Conservation (phyloP, 2,329 filamentous ascomycete genomes). For the Rhinocladiella similis region DNA sequence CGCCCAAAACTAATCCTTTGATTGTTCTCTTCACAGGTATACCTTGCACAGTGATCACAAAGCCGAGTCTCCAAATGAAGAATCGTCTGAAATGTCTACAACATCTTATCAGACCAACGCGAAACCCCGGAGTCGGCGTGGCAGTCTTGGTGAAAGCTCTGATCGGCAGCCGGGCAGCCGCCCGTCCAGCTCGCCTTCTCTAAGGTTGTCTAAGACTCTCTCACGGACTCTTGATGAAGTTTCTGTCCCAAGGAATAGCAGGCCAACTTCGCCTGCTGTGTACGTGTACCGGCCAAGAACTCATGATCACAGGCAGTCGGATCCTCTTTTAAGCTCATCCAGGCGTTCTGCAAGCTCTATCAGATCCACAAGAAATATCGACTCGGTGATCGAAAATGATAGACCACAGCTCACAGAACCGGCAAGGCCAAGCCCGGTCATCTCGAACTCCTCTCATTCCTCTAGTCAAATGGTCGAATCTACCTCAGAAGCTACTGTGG, state of each 20-base stretch:
- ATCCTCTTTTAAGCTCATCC: slow-evolving; percentile 3
- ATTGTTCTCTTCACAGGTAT: not conserved
- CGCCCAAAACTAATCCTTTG: not conserved
- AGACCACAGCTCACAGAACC: not conserved
- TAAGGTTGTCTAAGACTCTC: slow-evolving; percentile 22
- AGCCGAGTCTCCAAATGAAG: not conserved
- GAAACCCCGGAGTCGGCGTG: slow-evolving; percentile 20
- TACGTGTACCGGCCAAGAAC: slow-evolving; percentile 17
- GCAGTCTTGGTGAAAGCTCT: slow-evolving; percentile 15
- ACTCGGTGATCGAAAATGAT: slow-evolving; percentile 3
- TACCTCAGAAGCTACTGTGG: too few relatives aligned
- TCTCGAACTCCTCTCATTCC: not conserved
- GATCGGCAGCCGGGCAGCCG: slow-evolving; percentile 21
- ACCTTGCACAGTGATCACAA: not conserved
- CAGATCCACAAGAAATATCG: slow-evolving; percentile 3
- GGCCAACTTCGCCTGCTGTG: slow-evolving; percentile 19
- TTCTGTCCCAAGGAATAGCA: slow-evolving; percentile 19
- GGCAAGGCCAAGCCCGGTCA: slow-evolving; percentile 7
- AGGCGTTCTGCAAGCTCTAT: slow-evolving; percentile 8
- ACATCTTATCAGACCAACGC: slow-evolving; percentile 23
- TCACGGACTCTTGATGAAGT: slow-evolving; percentile 25
- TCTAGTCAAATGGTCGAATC: not conserved
- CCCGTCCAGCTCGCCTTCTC: slow-evolving; percentile 23
- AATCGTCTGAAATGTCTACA: slow-evolving; percentile 15
- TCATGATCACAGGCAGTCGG: slow-evolving; percentile 9